Base-by-base conservation (phyloP, 768 basidiomycete species). In the Pulveroboletus sp. region DNA sequence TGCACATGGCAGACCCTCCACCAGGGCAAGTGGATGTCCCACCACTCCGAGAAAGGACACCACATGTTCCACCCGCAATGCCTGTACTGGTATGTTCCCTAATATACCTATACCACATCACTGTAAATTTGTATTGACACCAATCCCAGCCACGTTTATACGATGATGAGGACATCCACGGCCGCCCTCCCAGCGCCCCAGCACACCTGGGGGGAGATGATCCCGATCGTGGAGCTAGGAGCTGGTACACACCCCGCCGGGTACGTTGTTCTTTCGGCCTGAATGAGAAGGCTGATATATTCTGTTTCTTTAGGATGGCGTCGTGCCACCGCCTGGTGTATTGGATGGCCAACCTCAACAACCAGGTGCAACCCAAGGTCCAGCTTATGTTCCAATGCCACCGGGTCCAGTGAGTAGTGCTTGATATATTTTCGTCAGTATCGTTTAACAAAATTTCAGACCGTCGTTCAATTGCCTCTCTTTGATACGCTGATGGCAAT, bases 401-500 rank as follows among this genome's bases (percentile, higher is more conserved):
- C 61, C 71, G 24, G 75, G 75, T 38, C 82, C 80, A 35, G 82
- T 84, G 53, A 65, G 81, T 74, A 2, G 21, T 24, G 6, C 37
- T 6, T 10, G 45, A 33, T 36, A 33, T 36, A 10, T 27, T 11
- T 9, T 29, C 33, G 10, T 14, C 23, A n/a, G 21, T n/a, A 45
- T 40, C 29, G 31, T 34, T 29, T 49, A 19, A 60, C 25, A 45
- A 40, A 10, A 53, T 33, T 14, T 20, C 52, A 86, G 85, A 78
- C 81, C 23, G 69, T 80, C 45, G 78, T 86, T 12, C 77, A 82
- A 54, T 49, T 87, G 4, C 85, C 85, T 3, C 70, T 84, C 2
- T 87, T 88, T 48, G 80, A 87, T 43, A 81, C 84, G 1, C 71
- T 90, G 47, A 77, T 91, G 75, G 75, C 78, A 37, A 76, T 90